phyloP scores from a whole-genome alignment of 2,329 filamentous ascomycete genomes.

The Aspergillus tanneri region DNA sequence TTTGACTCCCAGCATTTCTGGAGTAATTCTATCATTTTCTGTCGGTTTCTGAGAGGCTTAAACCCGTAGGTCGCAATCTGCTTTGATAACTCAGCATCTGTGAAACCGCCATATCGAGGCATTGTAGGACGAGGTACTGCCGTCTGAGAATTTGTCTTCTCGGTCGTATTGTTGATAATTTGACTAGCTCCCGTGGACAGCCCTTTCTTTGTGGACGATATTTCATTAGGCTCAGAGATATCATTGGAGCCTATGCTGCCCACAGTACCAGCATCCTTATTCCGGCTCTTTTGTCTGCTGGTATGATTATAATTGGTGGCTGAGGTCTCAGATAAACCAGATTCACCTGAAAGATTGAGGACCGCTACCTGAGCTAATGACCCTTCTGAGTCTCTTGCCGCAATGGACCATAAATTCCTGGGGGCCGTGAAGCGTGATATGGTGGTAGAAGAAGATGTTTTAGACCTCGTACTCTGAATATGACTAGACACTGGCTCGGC shows the following conservation, averaged over 20 bases:
- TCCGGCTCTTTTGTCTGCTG: not conserved
- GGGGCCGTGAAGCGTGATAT: constrained; percentile 29
- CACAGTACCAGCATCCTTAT: not conserved
- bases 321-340: constrained; percentile 13
- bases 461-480: not conserved
- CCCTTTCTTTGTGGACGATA: not conserved
- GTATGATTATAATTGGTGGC: constrained; percentile 6
- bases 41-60: constrained; percentile 67
- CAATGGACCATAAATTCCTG: constrained; percentile 66
- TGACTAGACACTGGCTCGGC: constrained; percentile 2
- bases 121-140: constrained; percentile 24
- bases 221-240: not conserved
- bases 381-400: constrained; percentile 65
- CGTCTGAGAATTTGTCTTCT: not conserved
- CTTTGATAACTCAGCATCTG: constrained; percentile 61
- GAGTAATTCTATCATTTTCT: constrained; percentile 68
- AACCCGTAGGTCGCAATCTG: constrained; percentile 67
- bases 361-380: constrained; percentile 63
- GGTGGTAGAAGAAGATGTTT: constrained; percentile 12
- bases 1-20: constrained; percentile 70
- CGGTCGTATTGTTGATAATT: not conserved
- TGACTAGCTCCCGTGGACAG: not conserved
- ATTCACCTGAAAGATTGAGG: constrained; percentile 57
- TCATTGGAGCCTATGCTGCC: not conserved
- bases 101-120: constrained; percentile 62